Evolutionary conservation across 805 yeast species (phyloP), one percentile per base, ranked within the genome.

Genomic region (Cyberlindnera petersonii): DNA sequence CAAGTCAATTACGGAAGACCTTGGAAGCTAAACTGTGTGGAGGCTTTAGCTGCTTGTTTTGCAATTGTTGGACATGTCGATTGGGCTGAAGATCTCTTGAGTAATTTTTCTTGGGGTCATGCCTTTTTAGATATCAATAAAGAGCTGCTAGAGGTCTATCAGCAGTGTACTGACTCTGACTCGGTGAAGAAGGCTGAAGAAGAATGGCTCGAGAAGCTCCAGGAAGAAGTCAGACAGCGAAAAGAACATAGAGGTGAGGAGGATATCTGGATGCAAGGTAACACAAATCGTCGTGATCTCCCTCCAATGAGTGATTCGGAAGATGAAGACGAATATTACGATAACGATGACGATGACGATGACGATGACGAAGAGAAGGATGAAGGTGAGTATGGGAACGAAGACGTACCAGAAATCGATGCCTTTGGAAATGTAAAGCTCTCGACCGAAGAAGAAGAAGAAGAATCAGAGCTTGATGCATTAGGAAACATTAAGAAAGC

Each of bases 1-100:
- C 95, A 96, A 22, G 98, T 94, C 7, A 93, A 93, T 61, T 93
- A 93, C 54, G 98, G 98, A 5, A 74, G 83, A 52, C 97, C 98
- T 0, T 89, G 97, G 98, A 75, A 80, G 52, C 66, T 93, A 41
- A 93, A 93, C 62, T 93, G 98, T 61, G 98, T 87, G 6, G 98
- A 93, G 59, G 98, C 98, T 0, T 65, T 93, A 27, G 98, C 98
- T 2, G 98, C 98, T 0, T 87, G 96, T 55, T 83, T 93, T 56
- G 95, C 95, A 1, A 89, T 93, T 41, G 91, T 88, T 3, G 98
- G 97, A 0, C 89, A 79, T 48, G 65, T 66, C 31, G 97, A 89
- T 48, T 87, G 94, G 95, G 98, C 98, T 0, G 74, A 71, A 16
- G 72, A 75, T 44, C 69, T 91, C 14, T 63, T 93, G 46, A 71